Percentiles rank a stretch among this genome's conserved stretches.
Evolutionary conservation across 306 rosid species (phyloP).

Genomic region (Herpetospermum pedunculosum): DNA sequence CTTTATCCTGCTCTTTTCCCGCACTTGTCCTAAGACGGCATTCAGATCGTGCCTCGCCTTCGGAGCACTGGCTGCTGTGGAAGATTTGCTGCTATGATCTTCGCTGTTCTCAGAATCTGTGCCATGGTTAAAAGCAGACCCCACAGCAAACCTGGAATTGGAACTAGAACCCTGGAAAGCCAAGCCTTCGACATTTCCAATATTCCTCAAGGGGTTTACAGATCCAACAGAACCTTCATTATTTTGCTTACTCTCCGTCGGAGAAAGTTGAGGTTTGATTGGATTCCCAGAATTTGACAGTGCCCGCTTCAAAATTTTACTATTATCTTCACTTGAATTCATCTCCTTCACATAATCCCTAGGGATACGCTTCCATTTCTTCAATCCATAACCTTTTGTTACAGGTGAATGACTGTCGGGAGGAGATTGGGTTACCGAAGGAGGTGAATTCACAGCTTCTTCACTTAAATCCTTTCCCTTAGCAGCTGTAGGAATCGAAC

Average conservation of each 20-base stretch:
- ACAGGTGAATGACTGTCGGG: constrained; percentile 16
- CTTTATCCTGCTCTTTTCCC: constrained; percentile 37
- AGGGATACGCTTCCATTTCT: constrained; percentile 46
- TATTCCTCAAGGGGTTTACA: constrained; percentile 31
- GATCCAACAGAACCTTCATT: constrained; percentile 44
- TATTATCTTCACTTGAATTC: constrained; percentile 25
- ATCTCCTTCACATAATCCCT: constrained; percentile 33
- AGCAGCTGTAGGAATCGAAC: constrained; percentile 9
- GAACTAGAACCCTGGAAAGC: constrained; percentile 38
- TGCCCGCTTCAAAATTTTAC: constrained; percentile 58
- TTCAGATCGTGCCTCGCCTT: constrained; percentile 30
- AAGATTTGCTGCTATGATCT: constrained; percentile 80
- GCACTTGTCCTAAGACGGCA: constrained; percentile 4
- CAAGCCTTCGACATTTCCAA: constrained; percentile 27
- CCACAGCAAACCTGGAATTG: constrained; percentile 55
- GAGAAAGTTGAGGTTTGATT: constrained; percentile 20
- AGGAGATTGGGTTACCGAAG: constrained; percentile 10
- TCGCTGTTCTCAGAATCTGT: constrained; percentile 84
- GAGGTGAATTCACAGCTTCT: constrained; percentile 17
- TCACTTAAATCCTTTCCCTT: constrained; percentile 18
- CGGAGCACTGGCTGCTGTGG: constrained; percentile 80
- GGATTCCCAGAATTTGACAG: constrained; percentile 35
- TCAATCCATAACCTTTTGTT: constrained; percentile 35
- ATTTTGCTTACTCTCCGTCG: constrained; percentile 32
- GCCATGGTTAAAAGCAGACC: constrained; percentile 51